Base-by-base conservation (phyloP, 164 flowering plant species). In the Warburgia ugandensis region DNA sequence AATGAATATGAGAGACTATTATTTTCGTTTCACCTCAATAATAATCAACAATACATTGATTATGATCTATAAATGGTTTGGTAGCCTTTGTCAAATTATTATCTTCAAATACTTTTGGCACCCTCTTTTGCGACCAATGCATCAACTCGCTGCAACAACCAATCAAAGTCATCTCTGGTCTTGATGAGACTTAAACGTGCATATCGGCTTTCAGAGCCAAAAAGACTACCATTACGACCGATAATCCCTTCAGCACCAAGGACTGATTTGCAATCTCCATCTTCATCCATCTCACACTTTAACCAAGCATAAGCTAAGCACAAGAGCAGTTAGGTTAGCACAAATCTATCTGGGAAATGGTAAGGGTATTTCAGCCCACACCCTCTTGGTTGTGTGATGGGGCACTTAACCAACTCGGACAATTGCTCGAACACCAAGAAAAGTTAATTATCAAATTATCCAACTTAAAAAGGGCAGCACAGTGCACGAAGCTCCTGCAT, bases 301-400 rank as follows among this genome's bases (percentile, higher is more conserved):
- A 83, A 1, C 91, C 87, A 80, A 52, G 84, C 90, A 75, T 78
- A 85, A 60, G 83, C 83, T 82, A 4, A 6, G 0, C 4, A 13
- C 41, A 38, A 4, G 17, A 38, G 14, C 14, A 6, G 14, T 38
- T 1, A 8, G 17, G 17, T 13, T 13, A 38, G 1, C 17, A 20
- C 14, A 0, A 5, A 5, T 13, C 8, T 6, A 6, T 38, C 14
- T 38, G 14, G 2, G 14, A 12, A 6, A 38, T 5, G 17, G 14
- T 12, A 38, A 20, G 14, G 4, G 2, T 1, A n/a, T 13, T 38
- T 38, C n/a, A 10, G 48, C 6, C 3, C 10, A 17, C 23, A 22
- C 48, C 22, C 46, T 19, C n/a, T n/a, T n/a, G n/a, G n/a, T n/a
- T n/a, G n/a, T n/a, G n/a, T n/a, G n/a, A n/a, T n/a, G n/a, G n/a